A percentile compares a stretch with the other conserved stretches of the same genome.
These are phyloP conservation scores for Quercus gilva DNA, from an alignment of 306 rosid genomes.

Conservation along the genomic window DNA sequence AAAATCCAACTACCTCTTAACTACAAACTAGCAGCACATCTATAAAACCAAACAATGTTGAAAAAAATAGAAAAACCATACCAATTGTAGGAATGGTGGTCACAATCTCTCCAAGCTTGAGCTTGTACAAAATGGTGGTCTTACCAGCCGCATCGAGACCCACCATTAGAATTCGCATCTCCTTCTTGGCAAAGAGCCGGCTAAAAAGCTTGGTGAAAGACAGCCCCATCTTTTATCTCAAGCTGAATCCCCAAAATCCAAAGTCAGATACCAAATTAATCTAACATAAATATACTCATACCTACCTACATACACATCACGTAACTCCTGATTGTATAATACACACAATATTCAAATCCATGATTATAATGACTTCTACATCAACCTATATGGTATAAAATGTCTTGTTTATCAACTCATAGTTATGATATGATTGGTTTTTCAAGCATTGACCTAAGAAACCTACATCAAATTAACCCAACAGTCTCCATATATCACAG, in stretches of 20 bases:
- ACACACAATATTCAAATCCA: not conserved
- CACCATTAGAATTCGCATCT: slow-evolving; percentile 57
- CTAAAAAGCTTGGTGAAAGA: slow-evolving; percentile 65
- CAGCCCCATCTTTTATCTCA: slow-evolving; percentile 53
- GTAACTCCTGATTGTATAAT: not conserved
- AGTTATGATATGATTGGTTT: too few relatives aligned
- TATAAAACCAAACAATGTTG: not conserved
- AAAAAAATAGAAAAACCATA: slow-evolving; percentile 18
- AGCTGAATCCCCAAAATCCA: slow-evolving; percentile 24
- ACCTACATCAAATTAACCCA: too few relatives aligned
- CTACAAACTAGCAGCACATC: not conserved
- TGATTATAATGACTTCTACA: too few relatives aligned
- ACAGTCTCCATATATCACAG: too few relatives aligned
- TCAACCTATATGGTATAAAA: not conserved
- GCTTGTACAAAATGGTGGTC: slow-evolving; percentile 73
- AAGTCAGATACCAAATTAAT: slow-evolving; percentile 1
- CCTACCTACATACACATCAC: slow-evolving; percentile 7
- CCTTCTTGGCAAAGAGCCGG: slow-evolving; percentile 73
- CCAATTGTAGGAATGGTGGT: slow-evolving; percentile 81
- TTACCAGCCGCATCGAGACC: slow-evolving; percentile 67
- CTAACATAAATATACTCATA: not conserved
- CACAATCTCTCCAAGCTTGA: slow-evolving; percentile 68
- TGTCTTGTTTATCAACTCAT: too few relatives aligned
- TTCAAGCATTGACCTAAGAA: too few relatives aligned
- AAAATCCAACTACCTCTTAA: not conserved